phyloP scores from a whole-genome alignment of 1,284 basidiomycete genomes.

The Boletus subluridellus region DNA sequence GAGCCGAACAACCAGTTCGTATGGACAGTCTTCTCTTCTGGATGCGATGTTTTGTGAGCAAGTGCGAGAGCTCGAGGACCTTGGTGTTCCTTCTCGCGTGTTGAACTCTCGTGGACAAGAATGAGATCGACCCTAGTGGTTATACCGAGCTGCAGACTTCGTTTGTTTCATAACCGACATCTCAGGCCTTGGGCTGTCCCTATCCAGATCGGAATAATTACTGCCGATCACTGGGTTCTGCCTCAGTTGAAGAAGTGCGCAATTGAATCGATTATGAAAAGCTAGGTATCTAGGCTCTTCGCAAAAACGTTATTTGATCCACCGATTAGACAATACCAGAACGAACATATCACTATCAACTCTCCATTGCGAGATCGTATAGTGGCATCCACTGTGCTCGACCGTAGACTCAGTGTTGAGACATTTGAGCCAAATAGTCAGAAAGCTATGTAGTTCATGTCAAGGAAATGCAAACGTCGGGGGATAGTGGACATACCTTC shows the following conservation, averaged over 20 bases:
- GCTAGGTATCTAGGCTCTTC: conserved; percentile 4
- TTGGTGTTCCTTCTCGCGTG: not conserved
- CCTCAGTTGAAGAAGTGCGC: not conserved
- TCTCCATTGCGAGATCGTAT: conserved; percentile 1
- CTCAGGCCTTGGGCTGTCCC: not conserved
- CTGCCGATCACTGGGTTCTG: not conserved
- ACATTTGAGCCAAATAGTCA: conserved; percentile 76
- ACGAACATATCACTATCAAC: conserved; percentile 4
- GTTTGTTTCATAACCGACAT: not conserved
- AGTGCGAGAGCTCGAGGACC: not conserved
- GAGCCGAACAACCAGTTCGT: too few species aligned
- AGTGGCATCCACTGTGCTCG: not conserved
- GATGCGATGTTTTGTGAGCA: too few species aligned
- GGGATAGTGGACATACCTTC: conserved; percentile 56
- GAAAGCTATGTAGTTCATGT: conserved; percentile 51
- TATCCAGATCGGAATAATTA: not conserved
- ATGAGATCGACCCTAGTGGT: not conserved
- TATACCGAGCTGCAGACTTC: not conserved
- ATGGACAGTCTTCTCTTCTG: too few species aligned
- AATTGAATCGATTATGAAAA: conserved; percentile 2
- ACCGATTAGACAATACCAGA: conserved; percentile 16
- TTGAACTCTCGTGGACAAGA: not conserved
- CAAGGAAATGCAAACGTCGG: conserved; percentile 7
- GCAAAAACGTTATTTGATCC: conserved; percentile 7
- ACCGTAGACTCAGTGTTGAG: conserved; percentile 44